These are phyloP conservation scores for Letharia columbiana DNA, from an alignment of 495 filamentous ascomycete genomes.

Conservation along the genomic window DNA sequence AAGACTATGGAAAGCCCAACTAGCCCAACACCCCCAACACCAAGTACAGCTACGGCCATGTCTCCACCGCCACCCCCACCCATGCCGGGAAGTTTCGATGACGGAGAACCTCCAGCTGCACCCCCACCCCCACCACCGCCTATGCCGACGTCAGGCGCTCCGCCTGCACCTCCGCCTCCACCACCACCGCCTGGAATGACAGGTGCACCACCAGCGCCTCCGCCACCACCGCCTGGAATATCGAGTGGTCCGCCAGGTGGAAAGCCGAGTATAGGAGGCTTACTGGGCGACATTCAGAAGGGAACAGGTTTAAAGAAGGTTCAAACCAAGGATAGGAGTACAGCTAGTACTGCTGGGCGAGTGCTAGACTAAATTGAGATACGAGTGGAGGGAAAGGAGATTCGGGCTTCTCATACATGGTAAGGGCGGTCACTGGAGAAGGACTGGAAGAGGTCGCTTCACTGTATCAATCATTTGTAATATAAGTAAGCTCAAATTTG, in stretches of 20 bases:
- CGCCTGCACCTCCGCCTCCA: slow-evolving; percentile 32
- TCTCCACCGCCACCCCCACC: slow-evolving; percentile 41
- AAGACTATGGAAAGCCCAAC: slow-evolving; percentile 34
- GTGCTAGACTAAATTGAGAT: slow-evolving; percentile 42
- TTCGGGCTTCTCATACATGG: neutral
- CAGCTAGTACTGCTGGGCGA: slow-evolving; percentile 56
- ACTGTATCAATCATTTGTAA: neutral
- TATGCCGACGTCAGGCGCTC: slow-evolving; percentile 29
- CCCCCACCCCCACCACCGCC: slow-evolving; percentile 34
- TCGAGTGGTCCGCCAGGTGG: slow-evolving; percentile 31
- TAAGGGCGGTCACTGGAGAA: neutral
- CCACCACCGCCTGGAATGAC: slow-evolving; percentile 29
- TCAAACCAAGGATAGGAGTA: slow-evolving; percentile 76
- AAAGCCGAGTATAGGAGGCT: slow-evolving; percentile 42
- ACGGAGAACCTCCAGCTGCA: slow-evolving; percentile 15
- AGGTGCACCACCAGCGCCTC: slow-evolving; percentile 36
- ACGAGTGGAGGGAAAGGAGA: neutral
- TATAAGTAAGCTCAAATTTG: neutral
- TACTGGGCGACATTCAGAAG: slow-evolving; percentile 72
- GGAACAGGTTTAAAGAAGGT: slow-evolving; percentile 73
- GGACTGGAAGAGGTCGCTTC: neutral
- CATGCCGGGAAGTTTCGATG: slow-evolving; percentile 31
- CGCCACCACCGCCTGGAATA: slow-evolving; percentile 41
- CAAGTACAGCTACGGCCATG: slow-evolving; percentile 22
- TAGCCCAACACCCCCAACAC: slow-evolving; percentile 18